These are phyloP conservation scores for Cadophora sp. DNA, from an alignment of 2,329 filamentous ascomycete species.

Conservation along the genomic window DNA sequence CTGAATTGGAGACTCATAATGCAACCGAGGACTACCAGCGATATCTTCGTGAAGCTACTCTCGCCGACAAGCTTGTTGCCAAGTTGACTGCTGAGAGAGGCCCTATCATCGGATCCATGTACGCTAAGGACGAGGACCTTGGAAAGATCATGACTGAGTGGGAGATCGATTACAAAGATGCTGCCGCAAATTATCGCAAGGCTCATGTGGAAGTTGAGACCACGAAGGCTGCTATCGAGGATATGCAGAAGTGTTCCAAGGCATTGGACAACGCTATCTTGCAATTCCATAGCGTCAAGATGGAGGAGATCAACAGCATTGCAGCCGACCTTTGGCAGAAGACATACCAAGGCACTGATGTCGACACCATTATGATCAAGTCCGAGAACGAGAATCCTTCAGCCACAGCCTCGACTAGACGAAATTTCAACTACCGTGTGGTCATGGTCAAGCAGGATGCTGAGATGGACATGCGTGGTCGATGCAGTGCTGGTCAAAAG, in stretches of 20 bases:
- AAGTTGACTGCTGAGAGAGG: constrained; percentile 75
- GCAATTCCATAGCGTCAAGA: constrained; percentile 94
- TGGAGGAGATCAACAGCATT: constrained; percentile 97
- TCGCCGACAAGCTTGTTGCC: constrained; percentile 72
- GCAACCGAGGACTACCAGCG: constrained; percentile 44
- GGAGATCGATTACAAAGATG: constrained; percentile 86
- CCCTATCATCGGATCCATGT: constrained; percentile 78
- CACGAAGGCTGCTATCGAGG: constrained; percentile 90
- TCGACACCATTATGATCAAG: constrained; percentile 94
- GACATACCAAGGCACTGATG: constrained; percentile 96
- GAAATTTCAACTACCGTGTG: constrained; percentile 95
- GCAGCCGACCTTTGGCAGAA: constrained; percentile 96
- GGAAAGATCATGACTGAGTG: constrained; percentile 77
- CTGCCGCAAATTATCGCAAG: constrained; percentile 81
- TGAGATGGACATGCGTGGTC: constrained; percentile 99
- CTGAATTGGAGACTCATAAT: constrained; percentile 71
- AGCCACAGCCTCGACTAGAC: constrained; percentile 58
- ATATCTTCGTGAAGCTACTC: constrained; percentile 76
- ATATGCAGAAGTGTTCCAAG: constrained; percentile 80
- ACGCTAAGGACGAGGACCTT: constrained; percentile 84
- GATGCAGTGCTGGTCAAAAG: constrained; percentile 95
- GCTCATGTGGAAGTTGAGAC: constrained; percentile 89
- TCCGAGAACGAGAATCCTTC: constrained; percentile 80
- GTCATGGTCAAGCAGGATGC: constrained; percentile 97
- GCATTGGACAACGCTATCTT: constrained; percentile 97